These are phyloP conservation scores for Barbarea vulgaris DNA, from an alignment of 345 rosid species.

Conservation along the genomic window DNA sequence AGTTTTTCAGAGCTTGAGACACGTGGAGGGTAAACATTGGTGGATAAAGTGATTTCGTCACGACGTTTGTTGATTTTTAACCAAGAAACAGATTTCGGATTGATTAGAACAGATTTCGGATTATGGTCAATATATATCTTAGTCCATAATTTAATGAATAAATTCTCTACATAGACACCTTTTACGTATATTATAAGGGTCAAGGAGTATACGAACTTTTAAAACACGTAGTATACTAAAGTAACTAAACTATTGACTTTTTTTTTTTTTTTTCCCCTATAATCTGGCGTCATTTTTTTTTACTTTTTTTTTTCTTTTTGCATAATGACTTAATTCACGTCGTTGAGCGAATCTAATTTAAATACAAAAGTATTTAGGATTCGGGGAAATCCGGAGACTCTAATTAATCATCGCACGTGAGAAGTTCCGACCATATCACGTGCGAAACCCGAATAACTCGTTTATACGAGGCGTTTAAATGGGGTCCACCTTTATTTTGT, in stretches of 20 bases:
- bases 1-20: neutral
- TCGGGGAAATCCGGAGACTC: neutral
- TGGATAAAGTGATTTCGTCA: neutral
- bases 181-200: conserved; percentile 35
- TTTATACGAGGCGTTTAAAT: conserved; percentile 27
- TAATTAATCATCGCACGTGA: conserved; percentile 31
- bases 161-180: neutral
- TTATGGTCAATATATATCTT: neutral
- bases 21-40: neutral
- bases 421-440: conserved; percentile 36
- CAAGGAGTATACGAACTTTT: neutral
- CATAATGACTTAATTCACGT: neutral
- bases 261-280: neutral
- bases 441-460: conserved; percentile 36
- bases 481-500: conserved; percentile 1
- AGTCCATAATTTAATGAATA: neutral
- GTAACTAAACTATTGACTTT: neutral
- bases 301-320: neutral
- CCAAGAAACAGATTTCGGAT: neutral
- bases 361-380: neutral
- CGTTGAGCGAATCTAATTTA: neutral
- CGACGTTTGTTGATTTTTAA: neutral
- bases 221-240: neutral
- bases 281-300: neutral
- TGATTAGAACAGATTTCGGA: neutral